Evolutionary conservation across 495 filamentous ascomycete genomes (phyloP).

Genomic region (Achaetomiella virescens): DNA sequence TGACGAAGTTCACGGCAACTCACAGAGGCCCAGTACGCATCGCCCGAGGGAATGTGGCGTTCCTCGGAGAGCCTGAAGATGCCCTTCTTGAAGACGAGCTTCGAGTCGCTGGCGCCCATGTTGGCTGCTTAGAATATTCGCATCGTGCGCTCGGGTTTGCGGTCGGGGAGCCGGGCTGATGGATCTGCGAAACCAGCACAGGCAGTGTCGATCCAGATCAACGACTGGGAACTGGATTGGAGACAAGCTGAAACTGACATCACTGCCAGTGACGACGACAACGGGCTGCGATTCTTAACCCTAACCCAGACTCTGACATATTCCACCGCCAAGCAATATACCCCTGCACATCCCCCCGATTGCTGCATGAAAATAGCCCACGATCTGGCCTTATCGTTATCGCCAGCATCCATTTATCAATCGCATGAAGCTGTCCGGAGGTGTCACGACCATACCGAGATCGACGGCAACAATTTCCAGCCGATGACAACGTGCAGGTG

Average conservation of each 20-base stretch:
- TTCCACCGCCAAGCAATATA: not conserved
- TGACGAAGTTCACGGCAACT: conserved; percentile 22
- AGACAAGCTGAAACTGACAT: conserved; percentile 13
- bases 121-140: conserved; percentile 20
- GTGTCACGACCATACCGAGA: not conserved
- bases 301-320: conserved; percentile 28
- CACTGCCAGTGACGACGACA: conserved; percentile 3
- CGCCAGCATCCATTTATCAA: not conserved
- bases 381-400: conserved; percentile 31
- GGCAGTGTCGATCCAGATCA: not conserved
- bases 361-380: conserved; percentile 14
- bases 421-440: conserved; percentile 8
- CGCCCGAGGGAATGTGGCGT: conserved; percentile 77
- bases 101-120: conserved; percentile 99
- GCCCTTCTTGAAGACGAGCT: conserved; percentile 97
- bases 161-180: not conserved
- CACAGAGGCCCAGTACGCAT: conserved; percentile 91
- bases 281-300: conserved; percentile 10
- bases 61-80: conserved; percentile 96
- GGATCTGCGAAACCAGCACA: not conserved
- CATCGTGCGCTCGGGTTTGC: conserved; percentile 12
- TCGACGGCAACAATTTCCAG: not conserved
- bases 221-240: not conserved
- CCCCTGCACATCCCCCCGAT: conserved; percentile 7
- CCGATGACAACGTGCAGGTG: conserved; percentile 13